These are phyloP conservation scores for Lyophyllum shimeji DNA, from an alignment of 768 basidiomycete species.

Conservation along the genomic window DNA sequence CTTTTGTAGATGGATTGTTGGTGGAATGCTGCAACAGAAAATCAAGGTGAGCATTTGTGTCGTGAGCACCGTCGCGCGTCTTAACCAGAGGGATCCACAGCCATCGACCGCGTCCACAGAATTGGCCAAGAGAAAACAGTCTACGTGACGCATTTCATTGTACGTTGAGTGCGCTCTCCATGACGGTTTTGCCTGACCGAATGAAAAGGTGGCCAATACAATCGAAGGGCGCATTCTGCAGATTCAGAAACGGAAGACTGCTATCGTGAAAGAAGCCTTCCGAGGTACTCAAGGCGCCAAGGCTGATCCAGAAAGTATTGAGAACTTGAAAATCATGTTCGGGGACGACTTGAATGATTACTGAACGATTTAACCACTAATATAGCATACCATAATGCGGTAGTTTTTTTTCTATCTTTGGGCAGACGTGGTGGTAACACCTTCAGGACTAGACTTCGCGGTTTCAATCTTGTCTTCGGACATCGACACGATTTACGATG, in stretches of 20 bases:
- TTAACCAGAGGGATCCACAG: constrained; percentile 28
- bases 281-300: constrained; percentile 43
- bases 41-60: constrained; percentile 54
- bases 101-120: constrained; percentile 83
- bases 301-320: constrained; percentile 67
- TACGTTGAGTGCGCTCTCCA: constrained; percentile 30
- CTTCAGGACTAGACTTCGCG: too few relatives aligned
- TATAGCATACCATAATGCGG: neutral
- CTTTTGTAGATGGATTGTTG: constrained; percentile 80
- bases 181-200: neutral
- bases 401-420: too few relatives aligned
- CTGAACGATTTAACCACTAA: neutral
- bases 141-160: constrained; percentile 84
- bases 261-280: constrained; percentile 84
- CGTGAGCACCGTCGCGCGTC: neutral
- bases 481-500: too few relatives aligned
- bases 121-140: constrained; percentile 84
- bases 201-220: constrained; percentile 59
- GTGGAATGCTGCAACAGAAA: constrained; percentile 87
- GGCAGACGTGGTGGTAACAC: neutral
- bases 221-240: constrained; percentile 78
- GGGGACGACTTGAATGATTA: constrained; percentile 36
- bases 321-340: constrained; percentile 83
- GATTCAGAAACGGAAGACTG: constrained; percentile 86
- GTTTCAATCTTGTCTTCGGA: too few relatives aligned